phyloP scores from a whole-genome alignment of 1,284 basidiomycete species.

The Trametes polyzona region DNA sequence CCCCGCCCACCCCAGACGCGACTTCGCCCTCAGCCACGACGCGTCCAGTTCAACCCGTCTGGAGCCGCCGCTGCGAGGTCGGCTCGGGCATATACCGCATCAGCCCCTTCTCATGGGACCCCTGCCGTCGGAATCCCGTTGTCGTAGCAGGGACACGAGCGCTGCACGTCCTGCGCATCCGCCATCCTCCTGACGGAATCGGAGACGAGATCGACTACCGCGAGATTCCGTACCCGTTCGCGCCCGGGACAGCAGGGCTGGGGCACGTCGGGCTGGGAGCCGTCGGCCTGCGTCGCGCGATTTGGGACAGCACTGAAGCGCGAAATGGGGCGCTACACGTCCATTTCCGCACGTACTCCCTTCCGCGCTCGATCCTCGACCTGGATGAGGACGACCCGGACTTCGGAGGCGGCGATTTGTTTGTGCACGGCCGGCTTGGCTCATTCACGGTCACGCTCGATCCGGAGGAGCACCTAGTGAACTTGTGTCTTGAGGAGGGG shows the following conservation, averaged over 20 bases:
- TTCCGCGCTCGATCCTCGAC: conserved; percentile 21
- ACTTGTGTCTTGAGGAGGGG: conserved; percentile 22
- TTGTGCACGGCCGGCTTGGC: conserved; percentile 14
- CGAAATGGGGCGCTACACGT: conserved; percentile 23
- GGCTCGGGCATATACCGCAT: conserved; percentile 27
- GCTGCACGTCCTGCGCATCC: conserved; percentile 20
- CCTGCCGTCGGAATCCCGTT: conserved; percentile 8
- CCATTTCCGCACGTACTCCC: conserved; percentile 26
- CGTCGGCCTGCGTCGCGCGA: conserved; percentile 22
- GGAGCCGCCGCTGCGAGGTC: conserved; percentile 22
- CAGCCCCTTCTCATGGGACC: conserved; percentile 19
- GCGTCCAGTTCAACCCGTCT: conserved; percentile 15
- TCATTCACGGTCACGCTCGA: conserved; percentile 23
- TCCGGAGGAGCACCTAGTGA: conserved; percentile 25
- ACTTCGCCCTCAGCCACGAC: background rate
- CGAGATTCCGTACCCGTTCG: conserved; percentile 23
- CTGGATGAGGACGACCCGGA: conserved; percentile 14
- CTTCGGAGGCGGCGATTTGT: conserved; percentile 12
- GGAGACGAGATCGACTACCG: conserved; percentile 17
- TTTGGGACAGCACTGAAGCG: conserved; percentile 26
- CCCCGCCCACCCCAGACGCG: background rate
- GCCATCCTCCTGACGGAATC: background rate
- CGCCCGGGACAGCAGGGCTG: conserved; percentile 8
- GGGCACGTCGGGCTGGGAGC: conserved; percentile 23
- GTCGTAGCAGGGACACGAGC: conserved; percentile 17